phyloP scores from a whole-genome alignment of 306 rosid species.

The Begonia masoniana region DNA sequence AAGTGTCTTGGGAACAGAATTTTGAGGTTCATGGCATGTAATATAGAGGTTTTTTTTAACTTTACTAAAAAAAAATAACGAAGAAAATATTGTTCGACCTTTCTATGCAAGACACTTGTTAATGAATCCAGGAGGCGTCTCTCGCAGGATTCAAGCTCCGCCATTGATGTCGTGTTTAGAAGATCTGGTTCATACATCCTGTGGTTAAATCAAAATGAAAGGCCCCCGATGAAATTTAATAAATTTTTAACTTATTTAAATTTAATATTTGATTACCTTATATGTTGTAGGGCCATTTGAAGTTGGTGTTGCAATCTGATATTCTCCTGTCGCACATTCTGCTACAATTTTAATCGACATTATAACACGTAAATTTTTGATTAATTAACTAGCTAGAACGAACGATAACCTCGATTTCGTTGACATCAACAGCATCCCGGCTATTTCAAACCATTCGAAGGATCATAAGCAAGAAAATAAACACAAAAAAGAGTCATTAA shows the following conservation, averaged over 20 bases:
- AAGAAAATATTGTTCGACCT: conserved; percentile 30
- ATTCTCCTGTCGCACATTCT: conserved; percentile 72
- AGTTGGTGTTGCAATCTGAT: conserved; percentile 51
- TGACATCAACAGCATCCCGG: too few species aligned
- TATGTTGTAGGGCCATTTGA: conserved; percentile 62
- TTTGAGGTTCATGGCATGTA: too few species aligned
- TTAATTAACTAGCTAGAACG: too few species aligned
- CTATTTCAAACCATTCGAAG: too few species aligned
- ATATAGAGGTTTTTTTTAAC: too few species aligned
- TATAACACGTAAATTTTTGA: neutral
- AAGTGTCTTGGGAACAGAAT: too few species aligned
- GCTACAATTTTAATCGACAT: neutral
- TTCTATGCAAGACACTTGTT: conserved; percentile 52
- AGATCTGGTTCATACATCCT: conserved; percentile 67
- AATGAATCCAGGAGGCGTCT: conserved; percentile 42
- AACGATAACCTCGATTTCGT: too few species aligned
- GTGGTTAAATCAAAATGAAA: neutral
- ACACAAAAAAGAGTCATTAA: too few species aligned
- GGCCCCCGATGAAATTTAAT: neutral
- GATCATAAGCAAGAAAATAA: too few species aligned
- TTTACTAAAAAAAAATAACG: too few species aligned
- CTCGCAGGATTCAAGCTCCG: conserved; percentile 53
- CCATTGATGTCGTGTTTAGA: conserved; percentile 38
- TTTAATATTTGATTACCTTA: conserved; percentile 31
- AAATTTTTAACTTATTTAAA: neutral